These are phyloP conservation scores for Styphnolobium japonicum DNA, from an alignment of 306 rosid species.

Conservation along the genomic window DNA sequence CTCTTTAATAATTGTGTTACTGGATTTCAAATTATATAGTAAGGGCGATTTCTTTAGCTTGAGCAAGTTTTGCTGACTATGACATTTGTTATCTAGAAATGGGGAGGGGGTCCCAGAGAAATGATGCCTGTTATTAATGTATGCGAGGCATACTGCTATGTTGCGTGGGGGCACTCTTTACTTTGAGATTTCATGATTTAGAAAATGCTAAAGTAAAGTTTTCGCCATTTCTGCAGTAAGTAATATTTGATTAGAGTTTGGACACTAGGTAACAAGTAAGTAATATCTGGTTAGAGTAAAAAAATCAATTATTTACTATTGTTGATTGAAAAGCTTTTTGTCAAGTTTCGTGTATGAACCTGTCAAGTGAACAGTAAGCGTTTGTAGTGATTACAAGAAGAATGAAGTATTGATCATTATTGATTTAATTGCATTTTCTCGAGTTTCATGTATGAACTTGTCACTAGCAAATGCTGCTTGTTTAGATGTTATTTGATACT, in stretches of 20 bases:
- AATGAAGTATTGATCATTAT: not conserved
- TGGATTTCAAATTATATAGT: not conserved
- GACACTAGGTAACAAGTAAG: slow-evolving; percentile 1
- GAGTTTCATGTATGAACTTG: not conserved
- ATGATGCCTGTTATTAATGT: not conserved
- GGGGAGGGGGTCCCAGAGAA: not conserved
- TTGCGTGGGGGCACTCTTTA: not conserved
- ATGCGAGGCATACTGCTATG: not conserved
- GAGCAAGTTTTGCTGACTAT: slow-evolving; percentile 9
- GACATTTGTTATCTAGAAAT: not conserved
- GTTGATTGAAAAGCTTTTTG: not conserved
- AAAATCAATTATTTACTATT: not conserved
- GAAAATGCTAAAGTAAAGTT: not conserved
- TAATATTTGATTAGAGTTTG: not conserved
- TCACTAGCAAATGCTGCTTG: not conserved
- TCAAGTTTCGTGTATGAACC: not conserved
- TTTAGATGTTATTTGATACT: slow-evolving; percentile 15
- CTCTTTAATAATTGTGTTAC: not conserved
- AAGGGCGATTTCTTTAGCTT: not conserved
- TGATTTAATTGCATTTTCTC: not conserved
- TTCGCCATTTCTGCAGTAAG: not conserved
- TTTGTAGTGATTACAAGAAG: not conserved
- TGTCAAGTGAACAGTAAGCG: not conserved
- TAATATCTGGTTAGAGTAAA: not conserved
- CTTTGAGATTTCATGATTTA: not conserved